Conservation (phyloP, 2,329 filamentous ascomycete genomes). For the Xylaria sp. region DNA sequence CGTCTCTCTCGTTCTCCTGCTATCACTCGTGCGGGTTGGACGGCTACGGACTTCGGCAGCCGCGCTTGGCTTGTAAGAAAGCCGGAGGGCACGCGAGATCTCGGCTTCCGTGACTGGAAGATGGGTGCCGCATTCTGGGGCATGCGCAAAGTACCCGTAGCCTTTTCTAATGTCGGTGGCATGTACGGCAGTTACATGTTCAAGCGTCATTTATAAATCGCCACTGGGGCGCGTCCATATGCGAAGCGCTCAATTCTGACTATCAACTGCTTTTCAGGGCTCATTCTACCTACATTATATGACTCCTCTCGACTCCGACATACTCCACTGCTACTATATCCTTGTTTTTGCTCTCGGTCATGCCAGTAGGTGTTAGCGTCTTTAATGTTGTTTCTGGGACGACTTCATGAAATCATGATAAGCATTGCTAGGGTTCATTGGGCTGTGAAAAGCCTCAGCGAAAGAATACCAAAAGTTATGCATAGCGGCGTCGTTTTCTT, state of each 20-base stretch:
- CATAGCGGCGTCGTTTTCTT: slow-evolving; percentile 1
- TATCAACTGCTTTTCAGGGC: background rate
- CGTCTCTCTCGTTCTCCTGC: slow-evolving; percentile 72
- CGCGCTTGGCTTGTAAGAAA: slow-evolving; percentile 71
- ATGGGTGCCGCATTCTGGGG: slow-evolving; percentile 88
- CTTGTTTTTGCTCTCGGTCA: background rate
- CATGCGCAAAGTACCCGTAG: slow-evolving; percentile 92
- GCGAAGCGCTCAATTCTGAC: background rate
- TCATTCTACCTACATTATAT: background rate
- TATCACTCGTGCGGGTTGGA: slow-evolving; percentile 74
- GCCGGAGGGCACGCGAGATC: slow-evolving; percentile 56
- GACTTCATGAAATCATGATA: slow-evolving; percentile 34
- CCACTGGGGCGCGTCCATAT: background rate
- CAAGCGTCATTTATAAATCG: slow-evolving; percentile 64
- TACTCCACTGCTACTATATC: background rate
- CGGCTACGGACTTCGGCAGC: slow-evolving; percentile 73
- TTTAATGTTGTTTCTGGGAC: background rate
- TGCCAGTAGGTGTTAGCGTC: slow-evolving; percentile 9
- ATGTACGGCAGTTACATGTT: slow-evolving; percentile 85
- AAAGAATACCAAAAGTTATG: slow-evolving; percentile 1
- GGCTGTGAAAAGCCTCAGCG: slow-evolving; percentile 20
- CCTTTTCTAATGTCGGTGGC: slow-evolving; percentile 88
- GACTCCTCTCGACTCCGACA: background rate
- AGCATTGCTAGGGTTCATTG: slow-evolving; percentile 4
- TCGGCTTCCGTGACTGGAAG: slow-evolving; percentile 77